Evolutionary conservation across 352 stramenopile genomes (phyloP).

Genomic region (Phytophthora capsici): DNA sequence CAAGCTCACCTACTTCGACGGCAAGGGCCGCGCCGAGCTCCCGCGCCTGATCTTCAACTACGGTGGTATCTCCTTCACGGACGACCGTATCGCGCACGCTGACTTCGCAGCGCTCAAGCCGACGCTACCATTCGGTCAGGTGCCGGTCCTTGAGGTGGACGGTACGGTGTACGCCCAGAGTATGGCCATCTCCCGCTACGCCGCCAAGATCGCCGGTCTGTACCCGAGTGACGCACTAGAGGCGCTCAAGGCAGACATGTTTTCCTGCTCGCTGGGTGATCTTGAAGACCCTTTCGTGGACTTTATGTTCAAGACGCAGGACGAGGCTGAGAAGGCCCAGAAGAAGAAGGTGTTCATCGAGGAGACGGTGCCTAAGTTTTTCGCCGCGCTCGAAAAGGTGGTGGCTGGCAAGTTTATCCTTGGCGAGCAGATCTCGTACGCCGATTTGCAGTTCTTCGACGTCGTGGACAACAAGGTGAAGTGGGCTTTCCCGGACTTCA

Average conservation of each 20-base stretch:
- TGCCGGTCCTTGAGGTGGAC: conserved; percentile 49
- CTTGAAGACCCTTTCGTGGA: conserved; percentile 18
- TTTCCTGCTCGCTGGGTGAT: conserved; percentile 33
- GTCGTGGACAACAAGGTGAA: conserved; percentile 47
- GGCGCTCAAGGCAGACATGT: conserved; percentile 40
- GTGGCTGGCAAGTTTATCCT: conserved; percentile 62
- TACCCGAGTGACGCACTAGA: conserved; percentile 39
- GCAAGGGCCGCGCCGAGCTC: conserved; percentile 51
- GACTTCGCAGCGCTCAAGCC: conserved; percentile 49
- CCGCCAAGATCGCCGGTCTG: conserved; percentile 41
- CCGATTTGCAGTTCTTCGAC: conserved; percentile 56
- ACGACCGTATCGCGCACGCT: conserved; percentile 31
- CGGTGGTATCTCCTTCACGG: conserved; percentile 44
- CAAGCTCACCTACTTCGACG: conserved; percentile 74
- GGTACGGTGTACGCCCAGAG: conserved; percentile 45
- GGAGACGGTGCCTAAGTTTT: conserved; percentile 41
- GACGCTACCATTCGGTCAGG: conserved; percentile 46
- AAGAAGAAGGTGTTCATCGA: conserved; percentile 51
- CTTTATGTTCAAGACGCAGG: conserved; percentile 38
- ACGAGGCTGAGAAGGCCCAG: conserved; percentile 45
- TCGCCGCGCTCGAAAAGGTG: conserved; percentile 49
- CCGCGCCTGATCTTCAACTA: conserved; percentile 54
- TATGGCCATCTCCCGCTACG: conserved; percentile 52
- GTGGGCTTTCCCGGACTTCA: conserved; percentile 30
- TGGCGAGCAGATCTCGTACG: conserved; percentile 47